Percentiles rank a stretch among this genome's conserved stretches.
phyloP scores from a whole-genome alignment of 2,329 filamentous ascomycete genomes.

The Amauroascus niger region DNA sequence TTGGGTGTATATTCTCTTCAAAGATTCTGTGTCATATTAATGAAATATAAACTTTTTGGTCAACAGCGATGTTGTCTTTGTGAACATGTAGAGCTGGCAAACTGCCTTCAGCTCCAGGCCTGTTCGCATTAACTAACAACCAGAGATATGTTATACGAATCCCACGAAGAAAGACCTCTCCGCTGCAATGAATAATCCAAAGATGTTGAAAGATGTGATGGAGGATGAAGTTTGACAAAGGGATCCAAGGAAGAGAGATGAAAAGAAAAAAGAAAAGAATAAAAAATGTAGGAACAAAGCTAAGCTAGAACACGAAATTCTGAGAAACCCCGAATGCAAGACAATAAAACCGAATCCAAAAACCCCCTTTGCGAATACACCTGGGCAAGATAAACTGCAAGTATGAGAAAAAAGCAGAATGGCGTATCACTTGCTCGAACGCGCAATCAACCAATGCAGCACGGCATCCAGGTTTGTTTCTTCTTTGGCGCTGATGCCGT shows the following conservation, averaged over 20 bases:
- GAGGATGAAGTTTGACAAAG: too few relatives aligned
- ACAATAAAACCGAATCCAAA: not conserved
- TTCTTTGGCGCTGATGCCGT: slow-evolving; percentile 96
- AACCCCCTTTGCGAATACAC: not conserved
- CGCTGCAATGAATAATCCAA: not conserved
- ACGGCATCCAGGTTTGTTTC: slow-evolving; percentile 98
- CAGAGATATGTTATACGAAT: not conserved
- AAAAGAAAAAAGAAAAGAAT: not conserved
- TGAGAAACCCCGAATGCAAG: slow-evolving; percentile 6
- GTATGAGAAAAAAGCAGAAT: not conserved
- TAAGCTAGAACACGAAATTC: not conserved
- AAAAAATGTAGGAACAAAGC: not conserved
- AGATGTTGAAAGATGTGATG: too few relatives aligned
- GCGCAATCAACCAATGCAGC: slow-evolving; percentile 89
- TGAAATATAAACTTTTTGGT: too few relatives aligned
- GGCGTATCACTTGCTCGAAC: slow-evolving; percentile 57
- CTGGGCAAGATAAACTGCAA: not conserved
- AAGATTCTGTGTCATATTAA: too few relatives aligned
- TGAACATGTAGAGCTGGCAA: not conserved
- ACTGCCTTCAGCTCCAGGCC: not conserved
- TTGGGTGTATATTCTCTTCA: too few relatives aligned
- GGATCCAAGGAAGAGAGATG: not conserved
- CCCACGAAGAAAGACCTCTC: not conserved
- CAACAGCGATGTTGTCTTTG: not conserved
- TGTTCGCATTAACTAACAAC: not conserved